Evolutionary conservation across 768 basidiomycete genomes (phyloP).

Genomic region (Hemileccinum impolitum): DNA sequence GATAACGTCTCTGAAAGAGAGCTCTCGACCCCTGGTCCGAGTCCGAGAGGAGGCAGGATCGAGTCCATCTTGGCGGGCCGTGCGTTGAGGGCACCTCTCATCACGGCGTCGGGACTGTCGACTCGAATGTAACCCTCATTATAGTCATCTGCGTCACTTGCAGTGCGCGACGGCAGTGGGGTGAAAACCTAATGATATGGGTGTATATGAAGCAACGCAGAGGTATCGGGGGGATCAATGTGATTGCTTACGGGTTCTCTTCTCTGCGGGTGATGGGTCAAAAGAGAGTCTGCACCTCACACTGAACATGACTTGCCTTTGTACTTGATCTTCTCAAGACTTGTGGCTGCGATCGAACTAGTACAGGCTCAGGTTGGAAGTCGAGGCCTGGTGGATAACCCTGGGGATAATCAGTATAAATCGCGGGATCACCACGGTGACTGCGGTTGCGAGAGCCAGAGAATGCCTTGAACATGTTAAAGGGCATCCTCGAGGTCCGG

Average conservation of each 20-base stretch:
- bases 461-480: conserved; percentile 37
- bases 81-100: conserved; percentile 33
- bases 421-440: conserved; percentile 23
- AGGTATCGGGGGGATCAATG: neutral
- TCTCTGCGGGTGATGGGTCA: conserved; percentile 24
- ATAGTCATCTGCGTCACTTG: conserved; percentile 32
- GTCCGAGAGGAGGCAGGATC: conserved; percentile 22
- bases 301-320: conserved; percentile 19
- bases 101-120: conserved; percentile 29
- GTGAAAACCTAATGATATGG: conserved; percentile 27
- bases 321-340: conserved; percentile 27
- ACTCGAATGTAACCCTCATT: conserved; percentile 32
- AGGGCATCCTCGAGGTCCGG: conserved; percentile 31
- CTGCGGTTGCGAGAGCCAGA: conserved; percentile 31
- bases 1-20: conserved; percentile 19
- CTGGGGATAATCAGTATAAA: conserved; percentile 26
- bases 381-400: conserved; percentile 27
- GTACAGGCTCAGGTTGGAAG: conserved; percentile 19
- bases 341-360: conserved; percentile 19
- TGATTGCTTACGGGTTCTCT: conserved; percentile 28
- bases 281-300: neutral
- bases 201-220: conserved; percentile 6
- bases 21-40: conserved; percentile 15
- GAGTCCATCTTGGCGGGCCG: conserved; percentile 25
- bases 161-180: conserved; percentile 31